Percentiles rank a stretch among this genome's conserved stretches.
Evolutionary conservation across 176 grass and related monocot species (phyloP).

Genomic region (Bromus sterilis): DNA sequence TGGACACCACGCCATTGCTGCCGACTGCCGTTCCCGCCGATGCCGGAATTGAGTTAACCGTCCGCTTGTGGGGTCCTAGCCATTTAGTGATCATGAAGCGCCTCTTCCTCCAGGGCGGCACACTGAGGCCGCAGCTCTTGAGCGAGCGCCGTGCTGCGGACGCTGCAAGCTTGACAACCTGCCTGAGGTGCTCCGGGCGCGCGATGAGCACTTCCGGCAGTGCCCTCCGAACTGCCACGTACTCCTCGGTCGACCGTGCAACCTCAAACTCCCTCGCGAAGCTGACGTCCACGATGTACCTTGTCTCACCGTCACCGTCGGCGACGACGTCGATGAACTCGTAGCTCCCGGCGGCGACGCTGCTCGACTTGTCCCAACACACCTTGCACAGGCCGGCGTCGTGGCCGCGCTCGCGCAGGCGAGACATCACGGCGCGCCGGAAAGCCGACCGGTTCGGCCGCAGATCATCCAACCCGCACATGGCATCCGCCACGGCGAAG

Average conservation of each 20-base stretch:
- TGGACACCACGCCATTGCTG: not conserved
- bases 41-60: conserved; percentile 18
- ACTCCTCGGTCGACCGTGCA: conserved; percentile 18
- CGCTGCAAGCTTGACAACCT: conserved; percentile 28
- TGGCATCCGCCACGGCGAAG: conserved; percentile 3
- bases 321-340: conserved; percentile 44
- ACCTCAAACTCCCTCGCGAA: conserved; percentile 38
- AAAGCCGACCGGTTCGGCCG: not conserved
- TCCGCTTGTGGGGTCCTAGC: conserved; percentile 54
- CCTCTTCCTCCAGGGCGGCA: conserved; percentile 60
- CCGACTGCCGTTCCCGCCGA: not conserved
- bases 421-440: conserved; percentile 18
- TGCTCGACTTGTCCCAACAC: conserved; percentile 15
- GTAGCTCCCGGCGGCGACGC: conserved; percentile 20
- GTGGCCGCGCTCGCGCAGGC: conserved; percentile 22
- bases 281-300: conserved; percentile 38
- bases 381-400: conserved; percentile 46
- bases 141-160: conserved; percentile 35
- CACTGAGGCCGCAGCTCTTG: conserved; percentile 35
- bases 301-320: not conserved
- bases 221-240: not conserved
- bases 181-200: conserved; percentile 10
- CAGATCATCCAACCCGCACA: not conserved
- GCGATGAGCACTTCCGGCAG: conserved; percentile 36
- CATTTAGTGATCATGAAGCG: conserved; percentile 56